These are phyloP conservation scores for Aspergillus flavus DNA, from an alignment of 2,329 filamentous ascomycete genomes.

Conservation along the genomic window DNA sequence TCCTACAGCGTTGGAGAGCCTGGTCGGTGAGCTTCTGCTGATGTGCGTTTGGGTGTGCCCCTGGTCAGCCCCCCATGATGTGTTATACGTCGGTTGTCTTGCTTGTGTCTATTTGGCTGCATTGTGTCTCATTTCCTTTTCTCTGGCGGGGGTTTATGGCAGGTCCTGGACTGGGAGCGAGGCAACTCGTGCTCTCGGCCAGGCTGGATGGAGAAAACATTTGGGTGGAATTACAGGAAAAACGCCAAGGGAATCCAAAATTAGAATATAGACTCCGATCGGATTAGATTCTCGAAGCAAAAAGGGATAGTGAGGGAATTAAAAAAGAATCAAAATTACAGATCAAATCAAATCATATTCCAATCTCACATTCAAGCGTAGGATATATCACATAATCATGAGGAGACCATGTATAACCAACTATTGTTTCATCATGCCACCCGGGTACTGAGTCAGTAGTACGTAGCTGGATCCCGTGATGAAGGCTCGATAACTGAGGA, in stretches of 20 bases:
- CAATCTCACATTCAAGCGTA: too few species aligned
- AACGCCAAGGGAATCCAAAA: constrained; percentile 15
- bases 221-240: constrained; percentile 6
- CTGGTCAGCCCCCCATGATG: constrained; percentile 17
- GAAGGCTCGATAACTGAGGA: not conserved
- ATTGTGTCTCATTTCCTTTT: constrained; percentile 16
- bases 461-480: not conserved
- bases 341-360: not conserved
- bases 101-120: constrained; percentile 15
- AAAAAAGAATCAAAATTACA: not conserved
- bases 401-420: too few species aligned
- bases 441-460: not conserved
- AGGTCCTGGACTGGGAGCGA: constrained; percentile 8
- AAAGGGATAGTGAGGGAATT: constrained; percentile 15
- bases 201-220: constrained; percentile 6
- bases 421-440: not conserved
- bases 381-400: too few species aligned
- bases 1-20: not conserved
- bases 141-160: constrained; percentile 1
- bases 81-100: constrained; percentile 22
- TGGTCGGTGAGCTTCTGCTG: not conserved
- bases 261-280: constrained; percentile 26
- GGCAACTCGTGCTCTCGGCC: not conserved
- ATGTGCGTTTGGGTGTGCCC: constrained; percentile 9
- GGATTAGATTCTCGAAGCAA: constrained; percentile 12